Evolutionary conservation across 345 rosid species (phyloP).

Genomic region (Gynandropsis gynandra): DNA sequence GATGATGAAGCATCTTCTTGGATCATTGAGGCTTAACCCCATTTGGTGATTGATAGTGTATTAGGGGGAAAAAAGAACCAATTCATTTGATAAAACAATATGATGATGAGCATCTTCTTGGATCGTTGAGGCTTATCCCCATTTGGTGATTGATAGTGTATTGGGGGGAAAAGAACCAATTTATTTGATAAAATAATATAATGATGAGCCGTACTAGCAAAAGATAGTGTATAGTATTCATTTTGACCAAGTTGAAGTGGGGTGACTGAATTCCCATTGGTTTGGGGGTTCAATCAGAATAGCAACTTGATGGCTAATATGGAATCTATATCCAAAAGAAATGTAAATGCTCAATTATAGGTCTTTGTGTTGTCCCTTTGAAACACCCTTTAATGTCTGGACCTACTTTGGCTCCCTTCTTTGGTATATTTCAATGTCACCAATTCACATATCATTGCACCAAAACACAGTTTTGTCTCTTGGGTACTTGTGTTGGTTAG

Average conservation of each 20-base stretch:
- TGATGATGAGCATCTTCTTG: neutral
- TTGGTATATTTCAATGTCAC: neutral
- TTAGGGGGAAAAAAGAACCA: conserved; percentile 13
- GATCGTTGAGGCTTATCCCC: conserved; percentile 15
- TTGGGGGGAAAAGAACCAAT: conserved; percentile 14
- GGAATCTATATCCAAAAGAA: conserved; percentile 26
- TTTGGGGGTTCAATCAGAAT: conserved; percentile 19
- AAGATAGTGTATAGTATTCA: conserved; percentile 13
- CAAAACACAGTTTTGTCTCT: conserved; percentile 26
- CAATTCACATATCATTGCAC: conserved; percentile 15
- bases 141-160: conserved; percentile 5
- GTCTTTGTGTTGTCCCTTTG: no score
- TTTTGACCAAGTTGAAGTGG: conserved; percentile 18
- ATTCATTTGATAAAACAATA: conserved; percentile 11
- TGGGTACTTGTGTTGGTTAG: conserved; percentile 10
- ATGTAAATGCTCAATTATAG: conserved; percentile 22
- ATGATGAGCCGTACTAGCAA: conserved; percentile 10
- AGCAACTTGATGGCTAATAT: conserved; percentile 25
- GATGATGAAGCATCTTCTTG: neutral
- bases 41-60: conserved; percentile 5
- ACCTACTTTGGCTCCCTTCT: conserved; percentile 16
- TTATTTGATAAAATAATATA: conserved; percentile 12
- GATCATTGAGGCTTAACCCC: conserved; percentile 15
- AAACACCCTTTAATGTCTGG: no score
- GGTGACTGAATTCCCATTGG: conserved; percentile 28